Percentiles rank a stretch among this genome's conserved stretches.
These are phyloP conservation scores for Backusella macrospora DNA, from an alignment of 192 early-diverging fungal genomes.

Conservation along the genomic window DNA sequence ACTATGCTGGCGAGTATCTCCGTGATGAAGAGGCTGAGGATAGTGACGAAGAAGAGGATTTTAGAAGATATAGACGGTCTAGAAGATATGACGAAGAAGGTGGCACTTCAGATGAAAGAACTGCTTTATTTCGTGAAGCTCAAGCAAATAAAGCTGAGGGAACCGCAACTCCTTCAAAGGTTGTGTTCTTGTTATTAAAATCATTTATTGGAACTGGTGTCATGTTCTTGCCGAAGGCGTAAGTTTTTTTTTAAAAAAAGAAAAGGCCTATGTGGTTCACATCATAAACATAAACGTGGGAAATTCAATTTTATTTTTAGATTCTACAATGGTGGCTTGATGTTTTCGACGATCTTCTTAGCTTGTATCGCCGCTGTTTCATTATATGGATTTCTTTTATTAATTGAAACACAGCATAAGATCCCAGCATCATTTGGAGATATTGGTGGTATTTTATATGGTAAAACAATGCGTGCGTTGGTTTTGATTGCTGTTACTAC, in stretches of 20 bases:
- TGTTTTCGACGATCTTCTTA: slow-evolving; percentile 63
- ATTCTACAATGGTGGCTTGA: slow-evolving; percentile 63
- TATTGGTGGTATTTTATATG: slow-evolving; percentile 69
- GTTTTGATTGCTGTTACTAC: slow-evolving; percentile 53
- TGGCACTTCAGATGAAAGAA: slow-evolving; percentile 20
- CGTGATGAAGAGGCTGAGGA: slow-evolving; percentile 46
- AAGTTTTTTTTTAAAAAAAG: neutral
- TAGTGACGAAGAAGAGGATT: neutral
- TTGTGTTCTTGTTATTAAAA: slow-evolving; percentile 77
- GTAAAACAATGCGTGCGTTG: slow-evolving; percentile 59
- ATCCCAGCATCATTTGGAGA: slow-evolving; percentile 70
- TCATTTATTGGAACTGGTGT: slow-evolving; percentile 62
- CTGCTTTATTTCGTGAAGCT: slow-evolving; percentile 24
- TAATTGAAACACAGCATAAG: slow-evolving; percentile 64
- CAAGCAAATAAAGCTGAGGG: slow-evolving; percentile 33
- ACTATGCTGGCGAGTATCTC: slow-evolving; percentile 91
- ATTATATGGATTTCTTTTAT: slow-evolving; percentile 64
- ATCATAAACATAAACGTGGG: neutral
- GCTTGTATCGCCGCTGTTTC: slow-evolving; percentile 62
- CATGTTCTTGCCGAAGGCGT: slow-evolving; percentile 41
- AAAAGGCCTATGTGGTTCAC: neutral
- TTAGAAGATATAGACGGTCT: neutral
- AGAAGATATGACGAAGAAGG: neutral
- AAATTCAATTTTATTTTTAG: slow-evolving; percentile 25
- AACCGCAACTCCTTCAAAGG: slow-evolving; percentile 71